Conservation (phyloP, 2,329 filamentous ascomycete genomes). For the Fusarium nisikadoi region DNA sequence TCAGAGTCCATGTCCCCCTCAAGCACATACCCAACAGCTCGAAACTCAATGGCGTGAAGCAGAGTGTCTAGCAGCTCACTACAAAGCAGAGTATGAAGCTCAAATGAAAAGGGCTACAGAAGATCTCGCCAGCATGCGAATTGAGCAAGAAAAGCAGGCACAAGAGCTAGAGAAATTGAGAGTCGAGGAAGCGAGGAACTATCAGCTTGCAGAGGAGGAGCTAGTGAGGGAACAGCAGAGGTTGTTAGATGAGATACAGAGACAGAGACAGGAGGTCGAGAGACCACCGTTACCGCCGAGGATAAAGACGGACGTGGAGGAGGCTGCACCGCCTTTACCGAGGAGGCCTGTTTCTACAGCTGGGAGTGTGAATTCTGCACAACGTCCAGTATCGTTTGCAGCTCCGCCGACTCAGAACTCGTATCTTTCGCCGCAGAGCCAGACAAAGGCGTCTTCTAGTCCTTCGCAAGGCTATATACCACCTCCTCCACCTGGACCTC, state of each 20-base stretch:
- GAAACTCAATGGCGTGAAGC: slow-evolving; percentile 35
- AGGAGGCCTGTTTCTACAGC: slow-evolving; percentile 17
- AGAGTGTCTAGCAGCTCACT: slow-evolving; percentile 37
- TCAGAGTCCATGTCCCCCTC: not conserved
- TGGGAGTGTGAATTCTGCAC: not conserved
- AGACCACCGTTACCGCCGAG: slow-evolving; percentile 21
- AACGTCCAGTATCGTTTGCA: not conserved
- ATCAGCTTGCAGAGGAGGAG: slow-evolving; percentile 13
- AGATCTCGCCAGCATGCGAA: slow-evolving; percentile 17
- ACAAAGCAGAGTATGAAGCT: slow-evolving; percentile 29
- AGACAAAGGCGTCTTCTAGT: not conserved
- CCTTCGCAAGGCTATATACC: slow-evolving; percentile 1
- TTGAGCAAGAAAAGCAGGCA: slow-evolving; percentile 9
- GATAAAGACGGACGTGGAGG: not conserved
- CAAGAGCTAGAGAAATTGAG: slow-evolving; percentile 5
- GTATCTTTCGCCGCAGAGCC: not conserved
- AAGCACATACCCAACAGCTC: slow-evolving; percentile 16
- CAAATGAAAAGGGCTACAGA: slow-evolving; percentile 18
- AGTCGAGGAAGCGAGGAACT: slow-evolving; percentile 12
- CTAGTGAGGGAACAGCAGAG: slow-evolving; percentile 28
- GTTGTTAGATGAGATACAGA: slow-evolving; percentile 30
- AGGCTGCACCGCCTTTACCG: slow-evolving; percentile 16
- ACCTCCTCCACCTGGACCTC: slow-evolving; percentile 13
- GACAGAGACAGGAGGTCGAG: not conserved
- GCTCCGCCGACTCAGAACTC: not conserved